These are phyloP conservation scores for Sporisorium sorghi DNA, from an alignment of 1,284 basidiomycete genomes.

Conservation along the genomic window DNA sequence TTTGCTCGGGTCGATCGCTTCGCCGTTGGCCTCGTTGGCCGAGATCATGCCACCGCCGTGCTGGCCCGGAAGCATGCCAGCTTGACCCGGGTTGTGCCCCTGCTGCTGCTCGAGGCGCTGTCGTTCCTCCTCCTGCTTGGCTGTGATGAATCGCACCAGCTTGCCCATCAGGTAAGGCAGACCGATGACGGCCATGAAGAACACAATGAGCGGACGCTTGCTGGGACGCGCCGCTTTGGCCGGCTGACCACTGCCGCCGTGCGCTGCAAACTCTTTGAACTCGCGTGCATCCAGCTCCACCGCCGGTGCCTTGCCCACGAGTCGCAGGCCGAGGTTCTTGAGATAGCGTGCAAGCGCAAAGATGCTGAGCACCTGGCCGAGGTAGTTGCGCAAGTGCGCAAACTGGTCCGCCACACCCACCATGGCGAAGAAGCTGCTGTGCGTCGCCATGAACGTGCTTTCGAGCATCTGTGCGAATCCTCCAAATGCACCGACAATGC, in stretches of 20 bases:
- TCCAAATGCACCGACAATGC: constrained; percentile 93
- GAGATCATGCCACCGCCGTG: constrained; percentile 66
- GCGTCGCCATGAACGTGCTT: constrained; percentile 97
- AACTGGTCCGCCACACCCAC: constrained; percentile 97
- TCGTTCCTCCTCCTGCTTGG: constrained; percentile 73
- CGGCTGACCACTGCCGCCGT: constrained; percentile 40
- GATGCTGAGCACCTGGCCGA: constrained; percentile 88
- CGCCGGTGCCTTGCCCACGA: constrained; percentile 58
- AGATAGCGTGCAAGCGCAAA: constrained; percentile 89
- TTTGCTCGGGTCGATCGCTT: constrained; percentile 72
- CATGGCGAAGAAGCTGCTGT: constrained; percentile 98
- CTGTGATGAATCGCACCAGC: constrained; percentile 83
- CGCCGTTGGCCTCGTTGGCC: constrained; percentile 56
- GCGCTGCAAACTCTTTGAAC: constrained; percentile 66
- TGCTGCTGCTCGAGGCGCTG: constrained; percentile 67
- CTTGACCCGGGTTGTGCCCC: constrained; percentile 64
- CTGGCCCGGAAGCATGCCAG: constrained; percentile 76
- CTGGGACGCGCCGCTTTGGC: constrained; percentile 69
- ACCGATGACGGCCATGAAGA: constrained; percentile 94
- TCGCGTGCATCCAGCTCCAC: constrained; percentile 62
- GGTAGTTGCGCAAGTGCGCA: constrained; percentile 86
- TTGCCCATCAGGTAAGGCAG: constrained; percentile 93
- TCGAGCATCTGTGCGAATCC: constrained; percentile 98
- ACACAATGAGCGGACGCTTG: constrained; percentile 92
- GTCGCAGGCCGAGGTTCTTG: constrained; percentile 70